Evolutionary conservation across 805 yeast genomes (phyloP), one percentile per base, ranked within the genome.

Genomic region (Spathaspora arborariae): DNA sequence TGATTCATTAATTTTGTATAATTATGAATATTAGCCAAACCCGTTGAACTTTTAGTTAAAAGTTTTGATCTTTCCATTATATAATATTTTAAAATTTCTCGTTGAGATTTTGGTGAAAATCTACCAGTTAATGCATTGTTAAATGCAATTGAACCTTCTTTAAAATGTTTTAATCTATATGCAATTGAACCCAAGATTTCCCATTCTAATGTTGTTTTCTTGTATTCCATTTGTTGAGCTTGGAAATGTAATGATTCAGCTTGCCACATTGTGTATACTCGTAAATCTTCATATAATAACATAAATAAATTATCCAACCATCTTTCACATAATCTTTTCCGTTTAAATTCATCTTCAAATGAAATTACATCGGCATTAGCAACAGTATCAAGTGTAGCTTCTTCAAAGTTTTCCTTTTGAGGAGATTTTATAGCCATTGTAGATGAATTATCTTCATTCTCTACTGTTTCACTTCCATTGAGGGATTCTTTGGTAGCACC

Each of bases 231-330:
- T 64, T 88, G 88, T 62, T 89, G 96, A 5, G 95, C 88, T 63
- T 86, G 90, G 68, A 86, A 85, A 65, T 92, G 96, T 51, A 90
- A 79, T 54, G 79, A 78, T 62, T 94, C 97, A 0, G 96, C 90
- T 62, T 90, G 91, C 94, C 96, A 92, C 76, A 88, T 79, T 1
- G 97, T 89, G 62, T 87, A 92, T 1, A 88, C 82, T 58, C 86
- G 75, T 56, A 87, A 74, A 60, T 87, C 96, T 56, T 83, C 88
- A 56, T 82, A 83, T 33, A 83, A 63, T 7, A 82, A 59, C 86
- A 83, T 81, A 59, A 83, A 83, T 49, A 83, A 63, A 58, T 82
- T 82, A 63, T 83, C 89, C 49, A 83, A 69, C 89, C 89, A 83
- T 57, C 88, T 73, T 60, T 83, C 88, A 67, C 89, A 83, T 37